Evolutionary conservation across 352 stramenopile genomes (phyloP), one percentile per base, ranked within the genome.

Genomic region (Globisporangium okanoganense): DNA sequence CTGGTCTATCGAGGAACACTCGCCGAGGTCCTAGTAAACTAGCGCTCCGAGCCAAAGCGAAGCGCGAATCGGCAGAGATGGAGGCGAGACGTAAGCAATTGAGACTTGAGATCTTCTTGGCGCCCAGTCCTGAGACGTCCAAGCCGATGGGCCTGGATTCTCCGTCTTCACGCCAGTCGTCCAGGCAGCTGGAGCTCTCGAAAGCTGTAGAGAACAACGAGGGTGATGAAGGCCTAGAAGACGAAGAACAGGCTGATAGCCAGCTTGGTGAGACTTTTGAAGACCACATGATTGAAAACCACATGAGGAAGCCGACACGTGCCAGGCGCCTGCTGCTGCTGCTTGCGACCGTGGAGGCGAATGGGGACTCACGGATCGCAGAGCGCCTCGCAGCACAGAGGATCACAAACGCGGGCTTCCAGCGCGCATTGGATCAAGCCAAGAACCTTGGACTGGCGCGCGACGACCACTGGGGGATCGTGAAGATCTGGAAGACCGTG

Each of bases 401-500:
- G 3, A 70, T 77, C 38, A 38, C 69, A 1, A 64, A 66, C 10
- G 63, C 67, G 9, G 72, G 76, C 0, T 71, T 85, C 41, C 64
- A 70, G 24, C 72, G 76, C 36, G 67, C 76, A 8, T 52, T 76
- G 3, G 70, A 83, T n/a, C 74, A 85, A 31, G 72, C 72, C 2
- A 61, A 67, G 41, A 78, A 79, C 12, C 61, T 85, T 14, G 64
- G 64, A 10, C 72, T 77, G 1, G 44, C 67, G 10, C 58, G 24
- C 20, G 57, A 50, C 0, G 69, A 82, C 43, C 48, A 68, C 6
- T 88, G 78, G 78, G 64, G 68, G 6, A 49, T 85, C 14, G 61
- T 86, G 35, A 85, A 87, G 49, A 71, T 80, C 29, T 90, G 81
- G 81, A 75, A 73, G 8, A 66, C 73, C 1, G 73, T 90, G 2